phyloP scores from a whole-genome alignment of 495 filamentous ascomycete genomes.

The Chaetomium cochliodes region DNA sequence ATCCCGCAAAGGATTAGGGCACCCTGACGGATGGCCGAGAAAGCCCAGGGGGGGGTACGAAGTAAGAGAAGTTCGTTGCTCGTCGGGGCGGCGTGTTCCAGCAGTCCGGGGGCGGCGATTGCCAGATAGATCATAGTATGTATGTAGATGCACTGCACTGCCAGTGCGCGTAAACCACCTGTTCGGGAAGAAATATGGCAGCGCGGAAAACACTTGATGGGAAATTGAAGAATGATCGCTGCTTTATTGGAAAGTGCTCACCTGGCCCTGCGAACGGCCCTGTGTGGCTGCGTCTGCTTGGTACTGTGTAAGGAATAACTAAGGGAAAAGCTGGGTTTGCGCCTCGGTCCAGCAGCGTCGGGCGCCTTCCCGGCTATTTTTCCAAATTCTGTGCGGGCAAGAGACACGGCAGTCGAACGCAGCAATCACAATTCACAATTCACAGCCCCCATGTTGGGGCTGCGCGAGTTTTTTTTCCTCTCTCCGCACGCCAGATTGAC shows the following conservation, averaged over 20 bases:
- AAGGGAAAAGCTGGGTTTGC: not conserved
- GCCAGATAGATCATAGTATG: not conserved
- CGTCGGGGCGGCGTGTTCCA: not conserved
- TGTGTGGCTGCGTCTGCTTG: no score
- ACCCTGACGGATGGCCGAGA: conserved; percentile 1
- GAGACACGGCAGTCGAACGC: conserved; percentile 20
- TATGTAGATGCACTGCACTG: not conserved
- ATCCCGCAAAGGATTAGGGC: not conserved
- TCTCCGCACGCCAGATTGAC: no score
- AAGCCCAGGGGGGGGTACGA: not conserved
- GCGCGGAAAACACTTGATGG: not conserved
- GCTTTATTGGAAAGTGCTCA: conserved; percentile 24
- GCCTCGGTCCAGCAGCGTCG: conserved; percentile 19
- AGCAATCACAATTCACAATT: conserved; percentile 23
- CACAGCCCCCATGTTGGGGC: conserved; percentile 15
- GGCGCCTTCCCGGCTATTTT: conserved; percentile 17
- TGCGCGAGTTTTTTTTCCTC: conserved; percentile 27
- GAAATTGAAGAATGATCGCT: conserved; percentile 16
- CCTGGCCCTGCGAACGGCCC: conserved; percentile 12
- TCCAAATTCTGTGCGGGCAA: conserved; percentile 5
- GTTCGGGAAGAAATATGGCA: conserved; percentile 6
- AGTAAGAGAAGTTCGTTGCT: not conserved
- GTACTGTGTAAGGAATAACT: no score
- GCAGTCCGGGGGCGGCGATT: not conserved
- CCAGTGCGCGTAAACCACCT: not conserved